Conservation (phyloP, 1,284 basidiomycete genomes). For the Afroboletus lepidellus region DNA sequence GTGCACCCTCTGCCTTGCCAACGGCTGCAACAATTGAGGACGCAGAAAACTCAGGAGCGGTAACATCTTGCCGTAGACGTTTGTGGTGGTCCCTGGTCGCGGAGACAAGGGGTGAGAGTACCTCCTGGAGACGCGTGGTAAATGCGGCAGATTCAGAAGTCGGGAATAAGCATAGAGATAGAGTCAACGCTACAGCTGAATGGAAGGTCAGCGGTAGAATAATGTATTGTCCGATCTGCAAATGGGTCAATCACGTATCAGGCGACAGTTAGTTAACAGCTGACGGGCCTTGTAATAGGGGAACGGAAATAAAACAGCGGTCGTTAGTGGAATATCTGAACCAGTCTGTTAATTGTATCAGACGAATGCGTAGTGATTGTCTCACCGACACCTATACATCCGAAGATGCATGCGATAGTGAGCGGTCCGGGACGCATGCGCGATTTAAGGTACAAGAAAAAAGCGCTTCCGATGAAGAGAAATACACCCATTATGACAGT, state of each 20-base stretch:
- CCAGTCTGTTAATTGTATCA: not conserved
- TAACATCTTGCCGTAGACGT: conserved; percentile 46
- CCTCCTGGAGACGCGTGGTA: conserved; percentile 49
- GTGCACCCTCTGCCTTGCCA: conserved; percentile 50
- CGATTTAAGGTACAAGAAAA: conserved; percentile 66
- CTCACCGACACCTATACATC: conserved; percentile 55
- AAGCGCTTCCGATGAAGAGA: conserved; percentile 59
- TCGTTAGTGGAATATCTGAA: conserved; percentile 60
- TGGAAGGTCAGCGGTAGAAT: conserved; percentile 64
- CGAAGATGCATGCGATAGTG: conserved; percentile 56
- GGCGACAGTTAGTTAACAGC: conserved; percentile 8
- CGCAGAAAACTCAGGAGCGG: conserved; percentile 47
- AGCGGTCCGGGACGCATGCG: conserved; percentile 66
- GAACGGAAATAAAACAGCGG: conserved; percentile 63
- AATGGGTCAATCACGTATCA: conserved; percentile 5
- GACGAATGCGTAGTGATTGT: not conserved
- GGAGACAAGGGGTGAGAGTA: conserved; percentile 51
- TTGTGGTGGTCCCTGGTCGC: conserved; percentile 49
- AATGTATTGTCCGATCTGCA: conserved; percentile 49
- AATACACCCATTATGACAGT: conserved; percentile 64
- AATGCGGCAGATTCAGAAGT: conserved; percentile 65
- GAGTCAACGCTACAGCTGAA: conserved; percentile 53
- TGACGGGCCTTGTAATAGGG: conserved; percentile 53
- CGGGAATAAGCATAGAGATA: conserved; percentile 63
- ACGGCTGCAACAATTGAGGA: conserved; percentile 39